Percentiles rank a stretch among this genome's conserved stretches.
These are phyloP conservation scores for Aspergillus aculeatus DNA, from an alignment of 2,329 filamentous ascomycete species.

Conservation along the genomic window DNA sequence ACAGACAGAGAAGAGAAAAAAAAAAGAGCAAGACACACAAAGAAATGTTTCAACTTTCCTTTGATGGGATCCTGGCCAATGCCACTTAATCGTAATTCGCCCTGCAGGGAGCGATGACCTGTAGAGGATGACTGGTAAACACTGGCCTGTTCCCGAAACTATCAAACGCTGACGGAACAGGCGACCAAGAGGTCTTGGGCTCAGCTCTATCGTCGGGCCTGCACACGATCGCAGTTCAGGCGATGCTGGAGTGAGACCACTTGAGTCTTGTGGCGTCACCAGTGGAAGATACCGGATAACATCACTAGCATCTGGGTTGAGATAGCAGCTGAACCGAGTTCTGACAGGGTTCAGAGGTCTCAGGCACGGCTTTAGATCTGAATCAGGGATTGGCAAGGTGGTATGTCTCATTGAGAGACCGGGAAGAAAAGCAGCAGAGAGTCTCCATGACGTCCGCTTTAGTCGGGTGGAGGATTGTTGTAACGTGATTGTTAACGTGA, in stretches of 20 bases:
- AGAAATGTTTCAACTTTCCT: conserved; percentile 3
- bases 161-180: conserved; percentile 6
- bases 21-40: not conserved
- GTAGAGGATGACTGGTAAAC: conserved; percentile 1
- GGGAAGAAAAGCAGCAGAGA: not conserved
- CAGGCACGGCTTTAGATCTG: not conserved
- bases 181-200: conserved; percentile 1
- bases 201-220: not conserved
- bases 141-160: conserved; percentile 7
- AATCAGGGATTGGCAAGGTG: conserved; percentile 12
- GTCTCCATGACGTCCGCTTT: not conserved
- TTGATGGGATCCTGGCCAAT: not conserved
- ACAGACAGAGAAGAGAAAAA: not conserved
- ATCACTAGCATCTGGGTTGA: not conserved
- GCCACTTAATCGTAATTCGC: not conserved
- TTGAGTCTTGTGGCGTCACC: conserved; percentile 8
- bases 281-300: not conserved
- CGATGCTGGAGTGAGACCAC: conserved; percentile 12
- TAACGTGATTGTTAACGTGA: conserved; percentile 15
- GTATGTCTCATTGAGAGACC: conserved; percentile 15
- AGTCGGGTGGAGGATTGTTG: not conserved
- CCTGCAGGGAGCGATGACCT: not conserved
- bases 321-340: not conserved
- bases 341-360: conserved; percentile 1
- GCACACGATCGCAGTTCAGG: not conserved